phyloP scores from a whole-genome alignment of 2,329 filamentous ascomycete genomes.

The Colletotrichum sp. region DNA sequence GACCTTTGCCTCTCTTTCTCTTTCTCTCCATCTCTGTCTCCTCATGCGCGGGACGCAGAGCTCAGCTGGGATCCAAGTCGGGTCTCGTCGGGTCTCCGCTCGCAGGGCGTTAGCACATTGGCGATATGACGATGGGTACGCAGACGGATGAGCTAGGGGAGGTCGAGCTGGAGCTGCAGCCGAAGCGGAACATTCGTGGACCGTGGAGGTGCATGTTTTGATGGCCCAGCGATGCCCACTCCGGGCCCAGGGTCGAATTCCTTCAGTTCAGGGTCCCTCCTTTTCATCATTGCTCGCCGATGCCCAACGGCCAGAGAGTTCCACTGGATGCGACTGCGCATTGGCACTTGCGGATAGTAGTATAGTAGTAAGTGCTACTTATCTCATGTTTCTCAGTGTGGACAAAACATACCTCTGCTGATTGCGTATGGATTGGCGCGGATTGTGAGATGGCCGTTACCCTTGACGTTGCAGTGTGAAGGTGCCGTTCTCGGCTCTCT shows the following conservation, averaged over 20 bases:
- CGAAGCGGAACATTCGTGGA: not conserved
- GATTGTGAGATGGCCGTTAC: not conserved
- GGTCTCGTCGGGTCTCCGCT: conserved; percentile 4
- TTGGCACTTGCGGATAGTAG: not conserved
- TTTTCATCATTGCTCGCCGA: not conserved
- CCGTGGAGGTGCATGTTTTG: not conserved
- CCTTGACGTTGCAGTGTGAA: conserved; percentile 1
- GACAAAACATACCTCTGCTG: not conserved
- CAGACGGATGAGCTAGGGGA: not conserved
- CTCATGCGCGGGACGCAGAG: not conserved
- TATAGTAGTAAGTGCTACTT: not conserved
- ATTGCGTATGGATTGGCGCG: not conserved
- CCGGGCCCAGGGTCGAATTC: not conserved
- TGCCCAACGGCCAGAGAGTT: not conserved
- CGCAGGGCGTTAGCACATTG: conserved; percentile 2
- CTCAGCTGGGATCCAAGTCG: not conserved
- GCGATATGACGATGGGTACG: not conserved
- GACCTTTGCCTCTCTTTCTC: not conserved
- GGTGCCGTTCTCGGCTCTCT: not conserved
- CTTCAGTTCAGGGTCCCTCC: conserved; percentile 17
- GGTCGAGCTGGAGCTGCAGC: not conserved
- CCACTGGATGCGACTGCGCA: not conserved
- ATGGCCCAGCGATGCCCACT: not conserved
- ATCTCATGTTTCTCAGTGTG: not conserved
- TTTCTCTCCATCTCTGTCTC: not conserved